Base-by-base conservation (phyloP, 2,329 filamentous ascomycete genomes). In the Aureobasidium melanogenum region DNA sequence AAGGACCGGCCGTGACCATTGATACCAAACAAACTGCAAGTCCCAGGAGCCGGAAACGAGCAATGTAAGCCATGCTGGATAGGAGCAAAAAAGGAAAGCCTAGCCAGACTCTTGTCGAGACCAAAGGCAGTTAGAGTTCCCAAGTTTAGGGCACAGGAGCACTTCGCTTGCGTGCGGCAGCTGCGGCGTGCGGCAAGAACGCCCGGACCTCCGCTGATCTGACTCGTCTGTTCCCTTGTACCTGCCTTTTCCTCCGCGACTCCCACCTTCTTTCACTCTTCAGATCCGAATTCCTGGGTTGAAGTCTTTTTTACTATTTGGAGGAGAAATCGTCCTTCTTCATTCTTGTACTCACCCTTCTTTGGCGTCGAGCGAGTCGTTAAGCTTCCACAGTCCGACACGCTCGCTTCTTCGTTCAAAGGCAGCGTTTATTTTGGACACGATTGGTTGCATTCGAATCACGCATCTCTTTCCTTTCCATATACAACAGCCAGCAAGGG, bases 211-310 rank as follows among this genome's bases (percentile, higher is more conserved):
- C 38, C 38, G n/a, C 32, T 22, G 51, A 55, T 43, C 51, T 55
- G 51, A 57, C 39, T 57, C 54, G 54, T 19, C 43, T 14, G 54
- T 59, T 41, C 34, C 44, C 56, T 59, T 59, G 56, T 59, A 59
- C 56, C 56, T 59, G 56, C 56, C 56, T 50, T 59, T 48, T 48
- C 43, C 56, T 48, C 47, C 44, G 38, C 32, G 43, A 48, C 56
- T 48, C 44, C 44, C 44, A 48, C 56, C 56, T 41, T 59, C 36
- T 44, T 59, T 48, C 50, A 48, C 56, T 41, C 44, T 15, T 50
- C 41, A 57, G 39, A 43, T 47, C 54, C 54, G 54, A 14, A 36
- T 57, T 28, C 54, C 54, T 57, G 54, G 54, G 54, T 46, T 47
- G 17, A 47, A 14, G 39, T 14, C 30, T 36, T 47, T 38, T 34